Base-by-base conservation (phyloP, 106 monocot species). In the Dendrobium chrysotoxum region DNA sequence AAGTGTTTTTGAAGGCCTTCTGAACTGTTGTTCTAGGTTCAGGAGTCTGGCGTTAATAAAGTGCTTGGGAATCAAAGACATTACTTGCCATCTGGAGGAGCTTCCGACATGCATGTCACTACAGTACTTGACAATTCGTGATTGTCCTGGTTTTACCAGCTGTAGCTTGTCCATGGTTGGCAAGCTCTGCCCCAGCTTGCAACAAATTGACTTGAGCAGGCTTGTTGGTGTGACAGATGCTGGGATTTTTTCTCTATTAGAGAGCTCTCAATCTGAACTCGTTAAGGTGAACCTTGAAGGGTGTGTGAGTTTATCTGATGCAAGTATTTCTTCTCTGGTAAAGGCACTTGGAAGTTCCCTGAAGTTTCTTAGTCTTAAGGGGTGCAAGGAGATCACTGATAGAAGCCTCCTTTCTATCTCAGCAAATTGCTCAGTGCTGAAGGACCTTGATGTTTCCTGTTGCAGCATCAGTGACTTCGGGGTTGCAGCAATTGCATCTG, bases 41-140 rank as follows among this genome's bases (percentile, higher is more conserved):
- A 91, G 81, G 86, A 39, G 85, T 0, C 85, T 96, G 0, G 28
- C 81, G 2, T 76, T 96, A 84, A 77, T 86, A 31, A 93, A 89
- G 78, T 96, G 96, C 85, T 80, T 85, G 73, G 96, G 96, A 23
- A 81, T 96, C 66, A 93, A 82, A 66, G 93, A 96, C 42, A 77
- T 90, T 16, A 30, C n/a, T 64, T 57, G 45, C 28, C 81, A 12
- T 26, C 53, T 47, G 7, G 21, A 70, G 1, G 83, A 54, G 40
- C 78, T 88, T 45, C 84, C 91, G 9, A 21, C 54, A 21, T 87
- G 90, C 83, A 45, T 31, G 28, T 86, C 93, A 1, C 90, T 96
- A 42, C 80, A 78, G 15, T 88, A 82, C 18, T 76, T 96, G 75
- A 90, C 85, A 28, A 85, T 96, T 74, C 71, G 82, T 42, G 84